A percentile compares a stretch with the other conserved stretches of the same genome.
Conservation (phyloP, 1,139 yeast species). For the Pichia cactophila region DNA sequence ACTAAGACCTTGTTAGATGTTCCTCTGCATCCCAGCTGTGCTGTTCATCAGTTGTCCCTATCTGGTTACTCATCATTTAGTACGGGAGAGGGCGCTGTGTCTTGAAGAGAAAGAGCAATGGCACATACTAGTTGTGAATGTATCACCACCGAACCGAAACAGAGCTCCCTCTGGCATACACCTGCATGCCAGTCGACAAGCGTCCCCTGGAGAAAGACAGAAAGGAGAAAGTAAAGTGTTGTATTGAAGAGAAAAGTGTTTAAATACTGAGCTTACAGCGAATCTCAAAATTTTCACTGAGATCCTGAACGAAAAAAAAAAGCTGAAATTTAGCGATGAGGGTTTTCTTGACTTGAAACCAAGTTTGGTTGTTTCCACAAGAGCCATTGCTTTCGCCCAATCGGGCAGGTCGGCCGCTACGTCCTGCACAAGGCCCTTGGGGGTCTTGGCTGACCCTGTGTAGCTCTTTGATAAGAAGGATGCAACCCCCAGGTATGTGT, state of each 20-base stretch:
- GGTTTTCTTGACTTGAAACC: too few species aligned
- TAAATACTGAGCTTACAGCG: too few species aligned
- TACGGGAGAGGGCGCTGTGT: neutral
- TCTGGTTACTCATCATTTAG: slow-evolving; percentile 27
- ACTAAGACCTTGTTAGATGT: slow-evolving; percentile 16
- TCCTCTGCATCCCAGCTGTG: slow-evolving; percentile 10
- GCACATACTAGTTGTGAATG: too few species aligned
- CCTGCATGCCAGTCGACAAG: too few species aligned
- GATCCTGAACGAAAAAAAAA: too few species aligned
- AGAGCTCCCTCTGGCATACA: neutral
- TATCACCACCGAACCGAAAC: neutral
- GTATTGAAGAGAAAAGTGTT: too few species aligned
- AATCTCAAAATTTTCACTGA: too few species aligned
- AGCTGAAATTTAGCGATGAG: too few species aligned
- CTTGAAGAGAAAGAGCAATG: neutral
- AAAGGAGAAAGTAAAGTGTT: too few species aligned
- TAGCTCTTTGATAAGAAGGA: neutral
- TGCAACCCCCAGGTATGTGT: neutral
- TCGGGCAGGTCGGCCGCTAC: neutral
- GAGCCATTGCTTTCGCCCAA: slow-evolving; percentile 2
- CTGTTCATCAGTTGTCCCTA: slow-evolving; percentile 30
- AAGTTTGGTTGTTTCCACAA: too few species aligned
- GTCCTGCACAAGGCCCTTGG: neutral
- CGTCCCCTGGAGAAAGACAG: too few species aligned
- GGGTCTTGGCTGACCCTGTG: neutral